phyloP scores from a whole-genome alignment of 108 stramenopile species.

The Cylindrotheca closterium region DNA sequence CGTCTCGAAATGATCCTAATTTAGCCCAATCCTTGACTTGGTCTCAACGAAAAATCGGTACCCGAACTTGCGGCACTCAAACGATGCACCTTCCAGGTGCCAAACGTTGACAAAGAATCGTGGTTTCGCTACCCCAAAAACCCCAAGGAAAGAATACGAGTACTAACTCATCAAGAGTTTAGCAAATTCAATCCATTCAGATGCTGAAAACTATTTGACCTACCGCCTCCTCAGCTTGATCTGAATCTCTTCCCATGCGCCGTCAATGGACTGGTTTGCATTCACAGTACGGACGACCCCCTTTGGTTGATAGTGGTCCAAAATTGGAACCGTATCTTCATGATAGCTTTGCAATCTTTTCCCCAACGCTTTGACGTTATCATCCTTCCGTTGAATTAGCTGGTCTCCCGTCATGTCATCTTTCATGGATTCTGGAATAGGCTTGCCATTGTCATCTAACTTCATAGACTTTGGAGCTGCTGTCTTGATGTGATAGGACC shows the following conservation, averaged over 20 bases:
- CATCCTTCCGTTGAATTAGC: slow-evolving; percentile 95
- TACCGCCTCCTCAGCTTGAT: slow-evolving; percentile 35
- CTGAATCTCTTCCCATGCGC: slow-evolving; percentile 82
- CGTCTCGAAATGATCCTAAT: no score
- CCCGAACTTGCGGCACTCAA: no score
- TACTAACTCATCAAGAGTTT: no score
- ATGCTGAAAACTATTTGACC: no score
- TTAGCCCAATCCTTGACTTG: no score
- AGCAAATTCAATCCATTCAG: no score
- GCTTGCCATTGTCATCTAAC: slow-evolving; percentile 49
- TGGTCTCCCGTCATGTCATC: slow-evolving; percentile 97
- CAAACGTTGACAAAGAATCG: no score
- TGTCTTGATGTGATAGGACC: slow-evolving; percentile 96
- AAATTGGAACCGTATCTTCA: slow-evolving; percentile 93
- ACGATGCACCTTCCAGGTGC: no score
- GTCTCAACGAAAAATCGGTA: no score
- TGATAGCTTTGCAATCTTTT: slow-evolving; percentile 94
- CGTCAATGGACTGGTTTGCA: slow-evolving; percentile 90
- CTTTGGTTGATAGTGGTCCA: slow-evolving; percentile 89
- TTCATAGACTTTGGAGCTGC: slow-evolving; percentile 88
- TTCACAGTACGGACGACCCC: slow-evolving; percentile 82
- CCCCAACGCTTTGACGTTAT: slow-evolving; percentile 87
- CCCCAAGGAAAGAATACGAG: no score
- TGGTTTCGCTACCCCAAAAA: no score
- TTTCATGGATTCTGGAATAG: slow-evolving; percentile 73